A percentile compares a stretch with the other conserved stretches of the same genome.
Conservation (phyloP, 805 yeast species). For the Ogataea philodendri region DNA sequence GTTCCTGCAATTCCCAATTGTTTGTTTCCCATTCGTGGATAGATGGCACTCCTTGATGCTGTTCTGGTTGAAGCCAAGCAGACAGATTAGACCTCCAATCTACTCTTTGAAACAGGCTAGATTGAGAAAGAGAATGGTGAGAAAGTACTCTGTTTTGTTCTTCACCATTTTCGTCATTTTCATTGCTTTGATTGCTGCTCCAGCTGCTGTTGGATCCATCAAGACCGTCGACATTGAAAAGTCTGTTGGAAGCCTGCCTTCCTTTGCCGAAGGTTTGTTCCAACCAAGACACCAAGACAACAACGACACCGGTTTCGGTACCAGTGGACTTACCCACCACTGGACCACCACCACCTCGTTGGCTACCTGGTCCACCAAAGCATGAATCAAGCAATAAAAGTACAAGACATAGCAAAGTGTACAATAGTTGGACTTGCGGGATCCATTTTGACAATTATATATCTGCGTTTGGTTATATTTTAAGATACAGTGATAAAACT, state of each 20-base stretch:
- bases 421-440: conserved; percentile 6
- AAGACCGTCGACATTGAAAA: conserved; percentile 39
- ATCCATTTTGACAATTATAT: conserved; percentile 9
- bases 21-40: conserved; percentile 84
- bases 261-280: conserved; percentile 60
- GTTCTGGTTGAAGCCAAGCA: conserved; percentile 97
- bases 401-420: conserved; percentile 8
- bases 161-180: conserved; percentile 67
- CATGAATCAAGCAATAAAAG: conserved; percentile 25
- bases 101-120: conserved; percentile 94
- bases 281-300: conserved; percentile 83
- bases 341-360: conserved; percentile 46
- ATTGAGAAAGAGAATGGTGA: conserved; percentile 95
- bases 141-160: conserved; percentile 84
- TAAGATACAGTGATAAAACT: conserved; percentile 8
- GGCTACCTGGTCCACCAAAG: conserved; percentile 50
- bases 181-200: conserved; percentile 79
- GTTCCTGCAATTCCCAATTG: conserved; percentile 84
- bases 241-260: conserved; percentile 32
- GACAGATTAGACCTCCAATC: conserved; percentile 97
- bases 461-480: conserved; percentile 11
- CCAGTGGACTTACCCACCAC: conserved; percentile 39
- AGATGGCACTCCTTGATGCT: conserved; percentile 98
- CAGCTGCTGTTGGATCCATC: conserved; percentile 73
- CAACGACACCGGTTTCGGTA: conserved; percentile 75